Evolutionary conservation across 176 grass and related monocot genomes (phyloP).

Genomic region (Triticum aestivum): IWGSC_CS_RefSeq_v2.1 NC_057803.1:105197966-105198465

Average conservation of each 20-base stretch:
- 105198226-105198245: not conserved
- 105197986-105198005: slow-evolving; percentile 42
- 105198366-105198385: not conserved
- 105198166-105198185: slow-evolving; percentile 12
- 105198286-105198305: no score
- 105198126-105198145: slow-evolving; percentile 19
- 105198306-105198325: no score
- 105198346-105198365: not conserved
- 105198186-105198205: slow-evolving; percentile 35
- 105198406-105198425: not conserved
- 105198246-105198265: slow-evolving; percentile 13
- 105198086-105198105: slow-evolving; percentile 48
- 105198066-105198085: slow-evolving; percentile 48
- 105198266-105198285: slow-evolving; percentile 11
- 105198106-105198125: slow-evolving; percentile 39
- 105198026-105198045: slow-evolving; percentile 17
- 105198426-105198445: not conserved
- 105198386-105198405: not conserved
- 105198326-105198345: slow-evolving; percentile 14
- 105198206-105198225: slow-evolving; percentile 5
- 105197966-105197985: slow-evolving; percentile 50
- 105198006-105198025: slow-evolving; percentile 27
- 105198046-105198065: slow-evolving; percentile 42
- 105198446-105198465: not conserved
- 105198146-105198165: slow-evolving; percentile 36